Percentiles rank a stretch among this genome's conserved stretches.
phyloP scores from a whole-genome alignment of 306 rosid genomes.

The Cotoneaster glaucophyllus region DNA sequence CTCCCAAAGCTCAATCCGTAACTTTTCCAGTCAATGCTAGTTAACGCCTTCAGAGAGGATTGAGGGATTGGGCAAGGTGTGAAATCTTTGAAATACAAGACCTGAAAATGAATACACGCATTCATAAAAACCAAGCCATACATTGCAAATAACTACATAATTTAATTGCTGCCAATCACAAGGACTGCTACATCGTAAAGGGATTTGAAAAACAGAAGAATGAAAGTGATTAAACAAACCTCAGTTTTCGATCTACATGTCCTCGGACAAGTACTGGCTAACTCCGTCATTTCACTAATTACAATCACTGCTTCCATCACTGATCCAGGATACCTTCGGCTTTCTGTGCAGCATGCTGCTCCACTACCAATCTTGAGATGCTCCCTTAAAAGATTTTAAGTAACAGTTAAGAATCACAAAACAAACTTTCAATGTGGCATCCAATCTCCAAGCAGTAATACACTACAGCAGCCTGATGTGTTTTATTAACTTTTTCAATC shows the following conservation, averaged over 20 bases:
- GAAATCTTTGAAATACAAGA: slow-evolving; percentile 65
- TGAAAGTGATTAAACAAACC: slow-evolving; percentile 36
- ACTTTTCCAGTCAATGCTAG: slow-evolving; percentile 62
- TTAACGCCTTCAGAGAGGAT: slow-evolving; percentile 58
- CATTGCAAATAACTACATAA: background rate
- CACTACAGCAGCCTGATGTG: slow-evolving; percentile 13
- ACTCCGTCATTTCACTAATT: slow-evolving; percentile 51
- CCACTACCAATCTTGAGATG: slow-evolving; percentile 77
- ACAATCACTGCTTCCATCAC: slow-evolving; percentile 63
- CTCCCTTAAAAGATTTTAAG: slow-evolving; percentile 43
- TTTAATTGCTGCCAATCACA: background rate
- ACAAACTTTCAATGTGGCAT: slow-evolving; percentile 5
- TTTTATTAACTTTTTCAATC: slow-evolving; percentile 15
- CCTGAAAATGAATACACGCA: slow-evolving; percentile 36
- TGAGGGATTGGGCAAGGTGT: slow-evolving; percentile 44
- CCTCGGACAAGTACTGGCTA: slow-evolving; percentile 39
- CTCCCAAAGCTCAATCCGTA: slow-evolving; percentile 61
- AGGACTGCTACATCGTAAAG: background rate
- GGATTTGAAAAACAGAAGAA: background rate
- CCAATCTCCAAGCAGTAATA: slow-evolving; percentile 10
- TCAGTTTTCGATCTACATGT: slow-evolving; percentile 43
- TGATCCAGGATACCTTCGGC: slow-evolving; percentile 32
- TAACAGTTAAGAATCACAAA: slow-evolving; percentile 5
- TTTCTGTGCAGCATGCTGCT: slow-evolving; percentile 40
- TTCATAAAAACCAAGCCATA: background rate